Conservation (phyloP, 148 eudicot species). For the Arbutus unedo region DNA sequence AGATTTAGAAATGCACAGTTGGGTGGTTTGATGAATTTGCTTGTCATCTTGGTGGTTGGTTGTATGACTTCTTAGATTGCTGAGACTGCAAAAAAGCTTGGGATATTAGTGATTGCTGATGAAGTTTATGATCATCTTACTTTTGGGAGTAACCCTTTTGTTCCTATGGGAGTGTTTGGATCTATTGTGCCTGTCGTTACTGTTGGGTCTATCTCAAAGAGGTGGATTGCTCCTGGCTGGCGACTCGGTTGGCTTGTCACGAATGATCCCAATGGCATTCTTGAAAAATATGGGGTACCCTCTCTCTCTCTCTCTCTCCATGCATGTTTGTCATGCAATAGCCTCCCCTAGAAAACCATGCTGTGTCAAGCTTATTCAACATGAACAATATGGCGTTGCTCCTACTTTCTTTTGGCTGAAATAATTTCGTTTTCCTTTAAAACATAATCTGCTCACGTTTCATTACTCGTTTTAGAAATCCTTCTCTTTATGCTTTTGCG, state of each 20-base stretch:
- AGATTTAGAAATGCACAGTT: background rate
- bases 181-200: constrained; percentile 59
- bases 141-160: constrained; percentile 69
- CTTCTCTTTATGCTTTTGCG: background rate
- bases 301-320: background rate
- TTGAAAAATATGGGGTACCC: constrained; percentile 43
- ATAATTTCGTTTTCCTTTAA: background rate
- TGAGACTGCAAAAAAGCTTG: constrained; percentile 68
- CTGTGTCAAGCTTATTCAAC: background rate
- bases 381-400: background rate
- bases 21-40: background rate
- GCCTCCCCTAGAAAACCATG: background rate
- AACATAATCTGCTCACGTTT: background rate
- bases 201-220: constrained; percentile 69
- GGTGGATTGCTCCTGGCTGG: constrained; percentile 93
- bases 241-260: constrained; percentile 73
- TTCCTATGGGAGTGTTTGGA: constrained; percentile 75
- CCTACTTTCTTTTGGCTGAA: background rate
- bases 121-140: constrained; percentile 70
- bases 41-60: background rate
- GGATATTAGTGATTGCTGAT: constrained; percentile 64
- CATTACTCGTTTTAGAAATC: background rate
- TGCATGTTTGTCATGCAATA: background rate
- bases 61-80: constrained; percentile 41
- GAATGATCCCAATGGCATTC: constrained; percentile 50